Conservation (phyloP, 208 protist genomes). For the Crithidia brevicula region DNA sequence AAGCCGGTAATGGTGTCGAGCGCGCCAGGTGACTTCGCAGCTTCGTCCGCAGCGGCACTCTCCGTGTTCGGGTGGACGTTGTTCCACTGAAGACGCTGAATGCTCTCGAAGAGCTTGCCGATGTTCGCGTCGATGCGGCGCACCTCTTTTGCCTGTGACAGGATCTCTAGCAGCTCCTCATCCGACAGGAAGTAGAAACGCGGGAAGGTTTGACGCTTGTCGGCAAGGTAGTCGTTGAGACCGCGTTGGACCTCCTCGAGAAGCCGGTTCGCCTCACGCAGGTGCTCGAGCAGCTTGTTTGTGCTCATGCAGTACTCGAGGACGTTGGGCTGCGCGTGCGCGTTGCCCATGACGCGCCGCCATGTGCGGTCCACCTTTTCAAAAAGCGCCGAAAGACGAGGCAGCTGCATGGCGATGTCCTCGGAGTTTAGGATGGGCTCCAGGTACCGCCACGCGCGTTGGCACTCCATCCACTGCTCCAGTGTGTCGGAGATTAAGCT, state of each 20-base stretch:
- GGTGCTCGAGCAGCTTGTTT: constrained; percentile 94
- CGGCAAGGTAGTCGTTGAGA: constrained; percentile 97
- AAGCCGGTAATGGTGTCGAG: constrained; percentile 89
- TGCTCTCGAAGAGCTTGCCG: constrained; percentile 96
- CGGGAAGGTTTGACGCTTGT: constrained; percentile 95
- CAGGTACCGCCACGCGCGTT: constrained; percentile 96
- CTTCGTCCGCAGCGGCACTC: background rate
- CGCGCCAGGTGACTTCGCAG: background rate
- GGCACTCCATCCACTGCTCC: constrained; percentile 97
- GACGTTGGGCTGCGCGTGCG: constrained; percentile 87
- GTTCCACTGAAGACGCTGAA: constrained; percentile 86
- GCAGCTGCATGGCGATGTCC: constrained; percentile 96
- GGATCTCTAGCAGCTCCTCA: constrained; percentile 95
- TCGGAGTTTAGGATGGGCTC: constrained; percentile 97
- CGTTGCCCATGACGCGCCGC: constrained; percentile 92
- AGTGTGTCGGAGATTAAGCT: constrained; percentile 94
- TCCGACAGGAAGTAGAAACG: constrained; percentile 95
- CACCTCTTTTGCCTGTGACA: constrained; percentile 97
- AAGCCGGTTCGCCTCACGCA: constrained; percentile 93
- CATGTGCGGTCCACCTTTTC: constrained; percentile 96
- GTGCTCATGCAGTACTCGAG: constrained; percentile 94
- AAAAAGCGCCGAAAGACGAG: constrained; percentile 94
- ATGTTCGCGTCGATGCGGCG: constrained; percentile 95
- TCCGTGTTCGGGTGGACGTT: constrained; percentile 12
- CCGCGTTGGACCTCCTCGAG: constrained; percentile 97